A percentile compares a stretch with the other conserved stretches of the same genome.
phyloP scores from a whole-genome alignment of 1,139 yeast genomes.

The Nakaseomyces sp. region DNA sequence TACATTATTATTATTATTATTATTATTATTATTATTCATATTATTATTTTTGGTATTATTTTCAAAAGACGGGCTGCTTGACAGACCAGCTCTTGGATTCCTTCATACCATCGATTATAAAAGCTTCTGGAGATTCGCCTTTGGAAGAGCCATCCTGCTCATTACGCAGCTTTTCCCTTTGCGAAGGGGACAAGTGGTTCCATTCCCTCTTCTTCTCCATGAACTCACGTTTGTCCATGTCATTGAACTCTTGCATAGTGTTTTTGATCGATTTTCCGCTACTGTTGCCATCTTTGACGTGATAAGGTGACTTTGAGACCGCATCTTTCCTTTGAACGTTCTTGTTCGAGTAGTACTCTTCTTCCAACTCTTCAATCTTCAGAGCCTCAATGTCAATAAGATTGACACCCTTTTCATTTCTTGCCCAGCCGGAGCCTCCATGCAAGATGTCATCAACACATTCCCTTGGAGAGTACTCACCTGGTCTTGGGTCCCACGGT shows the following conservation, averaged over 20 bases:
- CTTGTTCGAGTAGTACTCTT: constrained; percentile 12
- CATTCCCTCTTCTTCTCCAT: constrained; percentile 13
- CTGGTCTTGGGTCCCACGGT: constrained; percentile 72
- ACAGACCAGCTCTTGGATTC: constrained; percentile 8
- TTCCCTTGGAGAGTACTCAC: constrained; percentile 64
- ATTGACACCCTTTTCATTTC: constrained; percentile 38
- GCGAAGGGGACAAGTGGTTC: constrained; percentile 7
- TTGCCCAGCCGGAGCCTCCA: constrained; percentile 65
- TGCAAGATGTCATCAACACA: constrained; percentile 68
- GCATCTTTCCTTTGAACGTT: neutral
- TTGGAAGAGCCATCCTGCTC: neutral
- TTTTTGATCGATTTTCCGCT: neutral
- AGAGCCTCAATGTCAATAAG: constrained; percentile 37
- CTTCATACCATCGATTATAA: constrained; percentile 6
- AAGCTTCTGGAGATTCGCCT: constrained; percentile 2
- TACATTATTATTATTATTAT: too few species aligned
- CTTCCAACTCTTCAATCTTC: constrained; percentile 21
- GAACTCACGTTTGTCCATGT: constrained; percentile 16
- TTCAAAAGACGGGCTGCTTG: neutral
- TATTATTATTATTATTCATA: neutral
- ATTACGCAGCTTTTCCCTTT: constrained; percentile 7
- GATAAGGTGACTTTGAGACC: neutral
- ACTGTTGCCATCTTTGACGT: neutral
- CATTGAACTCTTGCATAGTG: constrained; percentile 9
- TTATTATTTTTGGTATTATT: neutral